Percentiles rank a stretch among this genome's conserved stretches.
These are phyloP conservation scores for Paxillus rubicundulus DNA, from an alignment of 768 basidiomycete species.

Conservation along the genomic window DNA sequence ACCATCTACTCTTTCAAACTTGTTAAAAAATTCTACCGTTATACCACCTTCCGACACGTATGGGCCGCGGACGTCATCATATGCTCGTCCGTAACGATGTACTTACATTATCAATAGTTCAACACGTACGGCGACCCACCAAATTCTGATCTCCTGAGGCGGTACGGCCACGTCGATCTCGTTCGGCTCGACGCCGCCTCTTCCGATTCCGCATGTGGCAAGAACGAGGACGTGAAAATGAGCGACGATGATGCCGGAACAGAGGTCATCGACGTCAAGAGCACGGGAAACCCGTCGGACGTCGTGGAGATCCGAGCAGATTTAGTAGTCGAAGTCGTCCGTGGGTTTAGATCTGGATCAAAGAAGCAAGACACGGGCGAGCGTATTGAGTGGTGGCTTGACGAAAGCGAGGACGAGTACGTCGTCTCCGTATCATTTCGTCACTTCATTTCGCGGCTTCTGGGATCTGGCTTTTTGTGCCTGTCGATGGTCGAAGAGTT, in stretches of 20 bases:
- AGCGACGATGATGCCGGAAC: conserved; percentile 16
- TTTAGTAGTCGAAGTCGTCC: conserved; percentile 49
- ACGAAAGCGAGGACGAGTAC: conserved; percentile 87
- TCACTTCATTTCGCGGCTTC: neutral
- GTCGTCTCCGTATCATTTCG: conserved; percentile 21
- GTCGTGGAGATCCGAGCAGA: conserved; percentile 78
- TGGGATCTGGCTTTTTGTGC: neutral
- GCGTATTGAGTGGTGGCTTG: conserved; percentile 92
- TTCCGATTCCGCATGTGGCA: neutral
- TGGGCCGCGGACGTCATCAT: neutral
- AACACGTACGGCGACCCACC: conserved; percentile 95
- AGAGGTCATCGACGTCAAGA: neutral
- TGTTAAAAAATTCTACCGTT: neutral
- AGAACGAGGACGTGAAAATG: conserved; percentile 12
- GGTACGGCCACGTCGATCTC: conserved; percentile 90
- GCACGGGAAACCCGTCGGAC: conserved; percentile 73
- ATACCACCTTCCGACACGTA: neutral
- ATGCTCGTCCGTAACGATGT: neutral
- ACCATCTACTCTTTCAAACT: neutral
- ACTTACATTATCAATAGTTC: no score
- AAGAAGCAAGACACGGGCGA: conserved; percentile 12
- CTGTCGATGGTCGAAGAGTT: neutral
- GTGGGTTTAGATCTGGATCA: conserved; percentile 3
- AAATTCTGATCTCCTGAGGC: conserved; percentile 89
- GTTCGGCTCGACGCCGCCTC: conserved; percentile 48